phyloP scores from a whole-genome alignment of 768 basidiomycete species.

The Leccinum pellstonianum region DNA sequence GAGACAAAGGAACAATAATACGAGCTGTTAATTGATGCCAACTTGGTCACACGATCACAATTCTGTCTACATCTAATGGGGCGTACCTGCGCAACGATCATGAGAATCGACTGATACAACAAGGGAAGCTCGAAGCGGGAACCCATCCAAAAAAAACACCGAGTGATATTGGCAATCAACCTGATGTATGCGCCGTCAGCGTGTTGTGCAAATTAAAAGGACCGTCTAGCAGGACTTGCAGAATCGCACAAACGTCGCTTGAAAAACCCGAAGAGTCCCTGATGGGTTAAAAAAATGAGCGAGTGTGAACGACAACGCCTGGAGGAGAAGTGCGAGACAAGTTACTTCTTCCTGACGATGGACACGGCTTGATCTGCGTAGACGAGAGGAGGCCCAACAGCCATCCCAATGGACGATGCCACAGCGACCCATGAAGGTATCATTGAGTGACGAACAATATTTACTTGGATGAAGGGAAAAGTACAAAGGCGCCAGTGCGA shows the following conservation, averaged over 20 bases:
- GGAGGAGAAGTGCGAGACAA: constrained; percentile 8
- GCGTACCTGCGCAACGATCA: constrained; percentile 80
- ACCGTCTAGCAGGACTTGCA: constrained; percentile 42
- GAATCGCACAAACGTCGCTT: constrained; percentile 80
- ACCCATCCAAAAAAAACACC: constrained; percentile 92
- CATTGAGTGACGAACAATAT: constrained; percentile 24
- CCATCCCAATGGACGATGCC: constrained; percentile 76
- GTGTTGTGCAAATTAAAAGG: constrained; percentile 1
- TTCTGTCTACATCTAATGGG: constrained; percentile 1
- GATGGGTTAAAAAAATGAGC: constrained; percentile 7
- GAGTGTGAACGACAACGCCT: constrained; percentile 4
- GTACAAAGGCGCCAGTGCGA: constrained; percentile 3
- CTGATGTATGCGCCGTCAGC: constrained; percentile 36
- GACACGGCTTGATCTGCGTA: constrained; percentile 82
- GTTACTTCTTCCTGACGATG: constrained; percentile 74
- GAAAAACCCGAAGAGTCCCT: constrained; percentile 88
- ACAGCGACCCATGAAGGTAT: constrained; percentile 64
- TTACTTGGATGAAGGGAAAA: background rate
- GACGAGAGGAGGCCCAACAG: constrained; percentile 78
- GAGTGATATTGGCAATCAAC: constrained; percentile 78
- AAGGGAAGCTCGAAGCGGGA: constrained; percentile 73
- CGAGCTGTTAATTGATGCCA: constrained; percentile 49
- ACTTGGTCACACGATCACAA: constrained; percentile 23
- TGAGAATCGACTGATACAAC: constrained; percentile 77
- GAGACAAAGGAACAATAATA: constrained; percentile 79